phyloP scores from a whole-genome alignment of 202 grass and related monocot genomes.

The Miscanthus sacchariflorus region DNA sequence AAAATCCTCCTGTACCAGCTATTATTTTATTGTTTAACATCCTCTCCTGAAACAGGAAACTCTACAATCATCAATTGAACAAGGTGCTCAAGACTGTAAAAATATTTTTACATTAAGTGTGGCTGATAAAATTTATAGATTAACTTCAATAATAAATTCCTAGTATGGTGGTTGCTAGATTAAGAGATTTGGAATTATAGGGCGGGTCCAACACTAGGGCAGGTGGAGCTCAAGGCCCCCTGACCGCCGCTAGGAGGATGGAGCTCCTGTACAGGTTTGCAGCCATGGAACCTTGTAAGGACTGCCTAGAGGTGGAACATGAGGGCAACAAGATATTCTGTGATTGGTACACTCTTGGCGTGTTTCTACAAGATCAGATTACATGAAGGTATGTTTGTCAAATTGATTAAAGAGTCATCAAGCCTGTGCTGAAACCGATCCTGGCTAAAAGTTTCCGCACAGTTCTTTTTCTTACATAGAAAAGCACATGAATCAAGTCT shows the following conservation, averaged over 20 bases:
- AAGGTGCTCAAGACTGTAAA: background rate
- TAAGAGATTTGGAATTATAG: background rate
- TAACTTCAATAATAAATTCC: background rate
- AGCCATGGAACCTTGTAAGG: background rate
- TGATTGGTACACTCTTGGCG: background rate
- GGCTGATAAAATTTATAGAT: background rate
- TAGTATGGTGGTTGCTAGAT: background rate
- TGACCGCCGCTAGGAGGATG: background rate
- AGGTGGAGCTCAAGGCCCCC: background rate
- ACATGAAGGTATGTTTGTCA: background rate
- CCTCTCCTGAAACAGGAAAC: slow-evolving; percentile 51
- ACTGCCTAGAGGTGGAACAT: background rate
- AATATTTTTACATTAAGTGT: background rate
- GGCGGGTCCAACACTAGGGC: background rate
- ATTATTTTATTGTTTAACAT: slow-evolving; percentile 40
- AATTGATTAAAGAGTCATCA: background rate
- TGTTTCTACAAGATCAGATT: background rate
- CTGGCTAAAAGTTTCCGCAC: background rate
- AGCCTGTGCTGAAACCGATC: background rate
- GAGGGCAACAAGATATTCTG: background rate
- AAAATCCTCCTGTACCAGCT: background rate
- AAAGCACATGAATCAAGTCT: background rate
- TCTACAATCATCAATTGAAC: slow-evolving; percentile 17
- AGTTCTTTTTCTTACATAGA: background rate
- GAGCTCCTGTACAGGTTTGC: background rate